Base-by-base conservation (phyloP, 75 land plant species). In the Cunninghamia lanceolata region DNA sequence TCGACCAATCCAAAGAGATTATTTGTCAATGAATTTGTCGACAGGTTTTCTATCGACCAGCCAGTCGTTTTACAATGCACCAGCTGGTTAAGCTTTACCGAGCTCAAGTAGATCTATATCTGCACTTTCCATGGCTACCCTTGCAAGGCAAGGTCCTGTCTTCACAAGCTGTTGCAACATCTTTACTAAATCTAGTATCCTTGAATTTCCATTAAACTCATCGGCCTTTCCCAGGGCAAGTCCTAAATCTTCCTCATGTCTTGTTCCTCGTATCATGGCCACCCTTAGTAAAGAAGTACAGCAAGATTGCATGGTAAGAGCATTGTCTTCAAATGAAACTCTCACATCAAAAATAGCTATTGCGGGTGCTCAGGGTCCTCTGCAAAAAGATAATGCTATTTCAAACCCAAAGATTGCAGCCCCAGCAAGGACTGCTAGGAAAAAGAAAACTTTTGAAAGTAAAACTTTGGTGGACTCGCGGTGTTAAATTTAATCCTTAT, bases 401-500 rank as follows among this genome's bases (percentile, higher is more conserved):
- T 79, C 82, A 42, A 79, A 45, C 82, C 42, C 82, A 42, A 42
- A 79, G 28, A 25, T 36, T 25, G 21, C 46, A 42, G 43, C n/a
- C 13, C 46, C 82, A 21, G 47, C 45, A 39, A 79, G 28, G 82
- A 79, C 28, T 42, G 28, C 47, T 11, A 79, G 30, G 47, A 79
- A 21, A 79, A 79, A 25, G 39, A 79, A 79, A 42, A 42, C 46
- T 79, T 47, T 9, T 42, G 47, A 28, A 8, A 79, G 8, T 16
- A 16, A 30, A 25, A 42, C 82, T 42, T 79, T 42, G 45, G 25
- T 38, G 21, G 46, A 98, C 99, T 10, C 86, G 96, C 34, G 97
- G 91, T 4, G 94, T 98, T 85, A 95, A 91, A 86, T 85, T 96
- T 43, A 93, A 94, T 86, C 76, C 83, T 8, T 50, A 40, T 50